These are phyloP conservation scores for Phytophthora hybrid DNA, from an alignment of 352 stramenopile species.

Conservation along the genomic window DNA sequence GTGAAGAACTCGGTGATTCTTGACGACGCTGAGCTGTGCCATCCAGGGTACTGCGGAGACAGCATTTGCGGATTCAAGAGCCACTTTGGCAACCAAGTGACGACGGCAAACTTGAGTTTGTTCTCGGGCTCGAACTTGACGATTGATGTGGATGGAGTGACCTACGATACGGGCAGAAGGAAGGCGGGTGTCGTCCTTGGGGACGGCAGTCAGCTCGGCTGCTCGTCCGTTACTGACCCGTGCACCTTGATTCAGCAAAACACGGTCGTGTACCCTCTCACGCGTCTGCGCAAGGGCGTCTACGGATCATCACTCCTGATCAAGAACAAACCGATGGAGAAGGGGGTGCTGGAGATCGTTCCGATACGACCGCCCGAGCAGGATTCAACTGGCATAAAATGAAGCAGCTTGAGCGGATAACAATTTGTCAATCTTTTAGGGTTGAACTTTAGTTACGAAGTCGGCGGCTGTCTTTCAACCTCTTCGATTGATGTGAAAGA, in stretches of 20 bases:
- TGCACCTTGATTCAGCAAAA: constrained; percentile 69
- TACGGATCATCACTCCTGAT: constrained; percentile 76
- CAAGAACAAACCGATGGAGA: constrained; percentile 86
- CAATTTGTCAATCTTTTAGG: not conserved
- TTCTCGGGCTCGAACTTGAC: constrained; percentile 48
- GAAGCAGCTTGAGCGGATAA: not conserved
- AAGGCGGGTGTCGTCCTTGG: constrained; percentile 82
- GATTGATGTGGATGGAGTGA: constrained; percentile 42
- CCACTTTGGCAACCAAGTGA: constrained; percentile 88
- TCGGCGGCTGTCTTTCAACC: not conserved
- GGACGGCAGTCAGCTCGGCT: constrained; percentile 77
- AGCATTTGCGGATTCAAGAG: constrained; percentile 79
- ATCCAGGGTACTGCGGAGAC: constrained; percentile 80
- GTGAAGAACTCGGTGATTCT: constrained; percentile 80
- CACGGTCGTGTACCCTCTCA: constrained; percentile 76
- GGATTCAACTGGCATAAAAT: not conserved
- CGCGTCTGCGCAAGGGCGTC: constrained; percentile 66
- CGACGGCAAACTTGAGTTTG: constrained; percentile 78
- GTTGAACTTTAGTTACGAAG: not conserved
- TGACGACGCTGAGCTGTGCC: constrained; percentile 76
- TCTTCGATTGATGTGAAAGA: not conserved
- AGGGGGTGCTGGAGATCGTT: constrained; percentile 67
- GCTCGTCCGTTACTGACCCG: constrained; percentile 75
- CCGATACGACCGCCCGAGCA: constrained; percentile 33
- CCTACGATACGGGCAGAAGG: constrained; percentile 69